Percentiles rank a stretch among this genome's conserved stretches.
These are phyloP conservation scores for Cryomyces minteri DNA, from an alignment of 495 filamentous ascomycete species.

Conservation along the genomic window DNA sequence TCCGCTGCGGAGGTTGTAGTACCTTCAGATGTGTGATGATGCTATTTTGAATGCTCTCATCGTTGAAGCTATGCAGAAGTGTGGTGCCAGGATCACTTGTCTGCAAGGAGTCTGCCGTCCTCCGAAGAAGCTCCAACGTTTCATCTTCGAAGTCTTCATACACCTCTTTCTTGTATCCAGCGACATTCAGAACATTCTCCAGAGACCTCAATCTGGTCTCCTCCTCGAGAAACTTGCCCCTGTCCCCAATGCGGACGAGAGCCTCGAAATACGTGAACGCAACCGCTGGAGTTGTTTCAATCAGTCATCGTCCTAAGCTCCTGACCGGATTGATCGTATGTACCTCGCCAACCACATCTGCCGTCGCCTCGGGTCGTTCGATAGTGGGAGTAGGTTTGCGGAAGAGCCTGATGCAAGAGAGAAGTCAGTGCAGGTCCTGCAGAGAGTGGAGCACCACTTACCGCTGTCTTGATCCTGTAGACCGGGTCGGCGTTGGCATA, in stretches of 20 bases:
- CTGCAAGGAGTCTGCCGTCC: slow-evolving; percentile 31
- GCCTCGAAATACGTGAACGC: slow-evolving; percentile 87
- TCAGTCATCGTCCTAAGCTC: slow-evolving; percentile 7
- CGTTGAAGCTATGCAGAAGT: slow-evolving; percentile 62
- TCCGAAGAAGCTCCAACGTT: slow-evolving; percentile 43
- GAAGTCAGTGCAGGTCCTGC: background rate
- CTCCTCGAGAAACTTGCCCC: slow-evolving; percentile 46
- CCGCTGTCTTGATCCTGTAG: slow-evolving; percentile 69
- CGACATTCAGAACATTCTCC: slow-evolving; percentile 43
- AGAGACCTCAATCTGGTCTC: slow-evolving; percentile 50
- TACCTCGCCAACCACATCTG: slow-evolving; percentile 97
- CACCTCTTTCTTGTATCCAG: slow-evolving; percentile 44
- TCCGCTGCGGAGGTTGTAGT: background rate
- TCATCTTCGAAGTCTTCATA: slow-evolving; percentile 75
- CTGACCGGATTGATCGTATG: slow-evolving; percentile 9
- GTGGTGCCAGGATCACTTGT: slow-evolving; percentile 37
- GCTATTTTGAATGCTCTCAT: slow-evolving; percentile 40
- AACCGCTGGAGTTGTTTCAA: slow-evolving; percentile 38
- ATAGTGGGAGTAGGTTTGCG: slow-evolving; percentile 70
- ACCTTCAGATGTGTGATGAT: slow-evolving; percentile 61
- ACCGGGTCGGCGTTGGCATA: slow-evolving; percentile 83
- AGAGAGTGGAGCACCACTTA: slow-evolving; percentile 25
- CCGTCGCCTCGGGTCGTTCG: slow-evolving; percentile 83
- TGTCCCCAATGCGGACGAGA: slow-evolving; percentile 47
- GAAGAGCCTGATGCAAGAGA: slow-evolving; percentile 40